Percentiles rank a stretch among this genome's conserved stretches.
Evolutionary conservation across 257 asterid genomes (phyloP).

Genomic region (Apocynum venetum): DNA sequence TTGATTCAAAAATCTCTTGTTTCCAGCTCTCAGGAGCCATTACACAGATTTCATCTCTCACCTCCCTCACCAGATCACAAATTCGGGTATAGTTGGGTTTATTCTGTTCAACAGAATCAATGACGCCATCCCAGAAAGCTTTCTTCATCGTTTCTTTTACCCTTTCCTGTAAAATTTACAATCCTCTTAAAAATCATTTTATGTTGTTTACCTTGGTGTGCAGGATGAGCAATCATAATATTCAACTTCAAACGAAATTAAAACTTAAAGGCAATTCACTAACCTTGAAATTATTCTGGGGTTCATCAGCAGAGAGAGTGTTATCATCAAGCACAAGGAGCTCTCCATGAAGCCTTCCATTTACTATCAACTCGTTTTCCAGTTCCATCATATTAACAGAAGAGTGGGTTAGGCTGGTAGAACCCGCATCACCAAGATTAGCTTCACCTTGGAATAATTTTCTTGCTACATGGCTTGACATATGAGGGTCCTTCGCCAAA

Average conservation of each 20-base stretch:
- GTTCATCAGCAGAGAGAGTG: constrained; percentile 28
- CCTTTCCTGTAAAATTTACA: constrained; percentile 43
- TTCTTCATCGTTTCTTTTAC: constrained; percentile 69
- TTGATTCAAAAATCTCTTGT: constrained; percentile 56
- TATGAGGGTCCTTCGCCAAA: constrained; percentile 28
- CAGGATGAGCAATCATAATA: background rate
- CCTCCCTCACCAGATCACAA: constrained; percentile 76
- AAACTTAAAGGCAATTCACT: constrained; percentile 9
- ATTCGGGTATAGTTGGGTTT: constrained; percentile 56
- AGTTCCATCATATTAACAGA: constrained; percentile 42
- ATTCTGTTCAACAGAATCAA: constrained; percentile 67
- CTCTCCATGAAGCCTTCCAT: constrained; percentile 82
- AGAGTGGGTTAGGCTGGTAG: constrained; percentile 16
- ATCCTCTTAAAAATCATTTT: background rate
- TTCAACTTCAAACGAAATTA: background rate
- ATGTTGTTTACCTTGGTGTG: background rate
- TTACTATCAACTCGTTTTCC: constrained; percentile 77
- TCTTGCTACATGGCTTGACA: constrained; percentile 52
- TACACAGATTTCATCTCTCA: constrained; percentile 69
- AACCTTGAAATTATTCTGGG: constrained; percentile 45
- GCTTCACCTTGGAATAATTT: constrained; percentile 52
- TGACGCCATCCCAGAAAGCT: constrained; percentile 91
- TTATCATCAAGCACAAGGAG: constrained; percentile 39
- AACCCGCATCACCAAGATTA: constrained; percentile 27
- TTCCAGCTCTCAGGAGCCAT: constrained; percentile 90